Conservation (phyloP, 768 basidiomycete genomes). For the Brasilioporus rufonigricans region DNA sequence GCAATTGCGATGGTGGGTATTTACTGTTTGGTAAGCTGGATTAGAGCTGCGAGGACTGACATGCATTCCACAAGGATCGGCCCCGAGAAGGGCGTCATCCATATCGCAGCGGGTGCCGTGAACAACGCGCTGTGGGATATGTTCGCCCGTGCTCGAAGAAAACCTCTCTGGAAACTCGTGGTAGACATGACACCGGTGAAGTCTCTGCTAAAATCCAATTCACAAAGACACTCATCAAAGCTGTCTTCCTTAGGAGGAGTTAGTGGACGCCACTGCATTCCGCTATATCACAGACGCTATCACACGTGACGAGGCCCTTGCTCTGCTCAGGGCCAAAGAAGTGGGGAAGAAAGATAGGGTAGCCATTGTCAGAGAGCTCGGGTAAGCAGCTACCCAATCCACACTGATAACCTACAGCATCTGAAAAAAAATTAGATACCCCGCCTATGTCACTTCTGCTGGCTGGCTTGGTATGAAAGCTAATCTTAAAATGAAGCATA, state of each 20-base stretch:
- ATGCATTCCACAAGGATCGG: constrained; percentile 61
- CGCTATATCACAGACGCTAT: constrained; percentile 93
- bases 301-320: constrained; percentile 86
- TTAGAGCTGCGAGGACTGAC: neutral
- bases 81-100: constrained; percentile 94
- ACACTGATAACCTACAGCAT: neutral
- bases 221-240: neutral
- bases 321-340: constrained; percentile 75
- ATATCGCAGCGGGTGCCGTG: constrained; percentile 84
- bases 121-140: constrained; percentile 95
- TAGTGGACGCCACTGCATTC: constrained; percentile 75
- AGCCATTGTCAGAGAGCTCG: constrained; percentile 64
- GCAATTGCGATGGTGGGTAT: constrained; percentile 77
- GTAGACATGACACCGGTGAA: constrained; percentile 82
- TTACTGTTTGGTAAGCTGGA: neutral
- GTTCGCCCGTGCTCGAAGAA: constrained; percentile 73
- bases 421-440: constrained; percentile 55
- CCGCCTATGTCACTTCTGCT: constrained; percentile 90
- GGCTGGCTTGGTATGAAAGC: constrained; percentile 74
- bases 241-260: constrained; percentile 59
- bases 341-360: constrained; percentile 78
- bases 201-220: neutral
- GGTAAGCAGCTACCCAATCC: constrained; percentile 38
- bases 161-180: constrained; percentile 93
- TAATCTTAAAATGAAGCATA: neutral